Evolutionary conservation across 176 grass and related monocot species (phyloP).

Genomic region (Aegilops umbellulata): DNA sequence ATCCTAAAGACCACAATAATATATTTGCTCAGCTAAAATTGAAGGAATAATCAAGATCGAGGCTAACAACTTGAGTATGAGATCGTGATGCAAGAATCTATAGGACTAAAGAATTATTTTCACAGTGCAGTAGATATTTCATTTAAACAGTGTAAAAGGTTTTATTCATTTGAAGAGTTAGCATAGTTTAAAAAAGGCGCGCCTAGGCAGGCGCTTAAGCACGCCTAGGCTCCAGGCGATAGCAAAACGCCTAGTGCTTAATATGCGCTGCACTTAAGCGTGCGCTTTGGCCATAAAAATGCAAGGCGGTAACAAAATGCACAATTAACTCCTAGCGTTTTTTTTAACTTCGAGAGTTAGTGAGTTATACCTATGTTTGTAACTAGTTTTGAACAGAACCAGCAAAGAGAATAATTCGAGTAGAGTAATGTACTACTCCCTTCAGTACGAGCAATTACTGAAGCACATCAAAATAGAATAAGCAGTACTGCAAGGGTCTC

Average conservation of each 20-base stretch:
- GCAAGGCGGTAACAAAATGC: no score
- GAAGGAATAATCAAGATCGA: neutral
- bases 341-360: neutral
- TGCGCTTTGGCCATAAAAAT: no score
- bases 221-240: no score
- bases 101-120: neutral
- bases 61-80: neutral
- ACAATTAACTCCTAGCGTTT: no score
- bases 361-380: neutral
- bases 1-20: neutral
- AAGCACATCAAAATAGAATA: constrained; percentile 8
- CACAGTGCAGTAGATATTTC: neutral
- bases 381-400: neutral
- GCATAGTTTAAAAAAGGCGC: no score
- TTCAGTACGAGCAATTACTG: neutral
- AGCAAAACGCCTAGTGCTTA: no score
- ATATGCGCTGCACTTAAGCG: no score
- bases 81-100: neutral
- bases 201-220: no score
- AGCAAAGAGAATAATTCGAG: neutral
- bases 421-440: neutral
- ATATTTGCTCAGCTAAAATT: constrained; percentile 2
- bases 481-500: neutral
- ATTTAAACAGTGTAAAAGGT: constrained; percentile 8
- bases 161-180: neutral